These are phyloP conservation scores for Peniophora sp. DNA, from an alignment of 1,284 basidiomycete species.

Conservation along the genomic window DNA sequence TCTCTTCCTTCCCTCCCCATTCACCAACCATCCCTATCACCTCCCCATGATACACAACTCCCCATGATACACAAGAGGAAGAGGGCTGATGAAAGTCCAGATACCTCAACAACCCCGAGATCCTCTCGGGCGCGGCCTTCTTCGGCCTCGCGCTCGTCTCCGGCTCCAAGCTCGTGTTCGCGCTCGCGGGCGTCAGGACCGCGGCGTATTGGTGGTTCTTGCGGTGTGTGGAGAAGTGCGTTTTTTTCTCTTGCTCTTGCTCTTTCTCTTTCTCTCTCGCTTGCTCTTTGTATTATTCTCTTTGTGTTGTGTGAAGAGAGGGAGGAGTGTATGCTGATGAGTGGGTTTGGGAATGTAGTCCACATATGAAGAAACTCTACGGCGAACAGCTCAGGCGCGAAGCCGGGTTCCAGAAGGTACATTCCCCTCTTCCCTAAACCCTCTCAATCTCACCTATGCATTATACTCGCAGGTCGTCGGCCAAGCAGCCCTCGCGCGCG, in stretches of 20 bases:
- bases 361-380: conserved; percentile 95
- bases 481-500: conserved; percentile 68
- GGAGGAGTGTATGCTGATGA: neutral
- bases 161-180: conserved; percentile 79
- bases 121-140: conserved; percentile 93
- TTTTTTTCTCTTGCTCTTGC: conserved; percentile 8
- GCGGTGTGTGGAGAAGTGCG: conserved; percentile 79
- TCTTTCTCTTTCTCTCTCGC: neutral
- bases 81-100: too few relatives aligned
- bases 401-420: conserved; percentile 93
- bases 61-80: too few relatives aligned
- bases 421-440: conserved; percentile 48
- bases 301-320: too few relatives aligned
- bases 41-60: neutral
- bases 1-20: too few relatives aligned
- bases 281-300: conserved; percentile 4
- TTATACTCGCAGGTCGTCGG: conserved; percentile 62
- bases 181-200: conserved; percentile 80
- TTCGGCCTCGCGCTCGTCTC: conserved; percentile 90
- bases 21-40: neutral
- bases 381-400: conserved; percentile 90
- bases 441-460: conserved; percentile 77
- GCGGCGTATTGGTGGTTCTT: conserved; percentile 91
- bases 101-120: conserved; percentile 94
- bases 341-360: too few relatives aligned